Conservation (phyloP, 306 rosid species). For the Prunus davidiana region DNA sequence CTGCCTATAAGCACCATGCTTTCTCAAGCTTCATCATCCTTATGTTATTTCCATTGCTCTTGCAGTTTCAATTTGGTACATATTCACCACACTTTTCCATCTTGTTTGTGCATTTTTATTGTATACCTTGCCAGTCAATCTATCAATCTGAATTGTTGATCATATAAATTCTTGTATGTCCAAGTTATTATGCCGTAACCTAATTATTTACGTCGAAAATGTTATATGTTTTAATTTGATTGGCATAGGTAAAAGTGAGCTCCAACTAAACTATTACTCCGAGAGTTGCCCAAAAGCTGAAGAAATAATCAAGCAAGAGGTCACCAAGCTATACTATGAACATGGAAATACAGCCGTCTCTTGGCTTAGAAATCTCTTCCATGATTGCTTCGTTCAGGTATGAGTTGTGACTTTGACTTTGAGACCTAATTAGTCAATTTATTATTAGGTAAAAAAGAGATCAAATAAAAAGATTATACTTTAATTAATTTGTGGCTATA, state of each 20-base stretch:
- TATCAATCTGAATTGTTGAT: background rate
- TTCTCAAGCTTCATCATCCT: slow-evolving; percentile 28
- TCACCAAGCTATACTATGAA: slow-evolving; percentile 46
- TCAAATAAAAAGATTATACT: background rate
- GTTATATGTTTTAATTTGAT: background rate
- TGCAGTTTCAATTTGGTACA: slow-evolving; percentile 45
- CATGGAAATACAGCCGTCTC: slow-evolving; percentile 90
- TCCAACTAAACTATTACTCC: slow-evolving; percentile 50
- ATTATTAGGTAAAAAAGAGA: background rate
- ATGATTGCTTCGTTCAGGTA: slow-evolving; percentile 84
- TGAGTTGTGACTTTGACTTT: background rate
- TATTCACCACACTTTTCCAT: background rate
- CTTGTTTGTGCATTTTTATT: background rate
- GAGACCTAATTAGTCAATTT: background rate
- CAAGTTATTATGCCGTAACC: background rate
- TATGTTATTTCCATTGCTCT: slow-evolving; percentile 26
- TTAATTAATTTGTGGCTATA: background rate
- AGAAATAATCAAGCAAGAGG: slow-evolving; percentile 68
- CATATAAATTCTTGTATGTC: background rate
- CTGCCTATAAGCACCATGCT: slow-evolving; percentile 16
- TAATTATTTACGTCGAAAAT: background rate
- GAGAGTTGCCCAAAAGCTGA: slow-evolving; percentile 80
- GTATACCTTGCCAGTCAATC: background rate
- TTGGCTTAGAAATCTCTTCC: slow-evolving; percentile 94
- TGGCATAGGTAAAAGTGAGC: slow-evolving; percentile 56